Base-by-base conservation (phyloP, 202 grass and related monocot genomes). In the Setaria italica region DNA sequence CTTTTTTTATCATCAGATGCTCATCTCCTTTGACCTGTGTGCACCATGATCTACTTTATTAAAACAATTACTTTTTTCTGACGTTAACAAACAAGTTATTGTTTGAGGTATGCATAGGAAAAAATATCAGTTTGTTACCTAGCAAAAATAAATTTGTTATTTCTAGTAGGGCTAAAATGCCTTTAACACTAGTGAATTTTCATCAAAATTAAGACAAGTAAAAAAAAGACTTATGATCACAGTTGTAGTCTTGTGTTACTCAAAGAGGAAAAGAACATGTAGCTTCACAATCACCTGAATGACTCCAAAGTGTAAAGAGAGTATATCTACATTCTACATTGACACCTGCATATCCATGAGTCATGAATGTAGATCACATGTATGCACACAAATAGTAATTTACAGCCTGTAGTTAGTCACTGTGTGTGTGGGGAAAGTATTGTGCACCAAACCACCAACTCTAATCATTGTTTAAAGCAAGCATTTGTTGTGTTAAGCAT, bases 401-500 rank as follows among this genome's bases (percentile, higher is more conserved):
- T 60, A 74, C 75, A 83, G 51, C n/a, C 74, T 82, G 48, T 86
- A 82, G 59, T 45, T 45, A 74, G 74, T 64, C 51, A 76, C 35
- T 46, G 19, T 76, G 70, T 5, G 39, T 41, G 39, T 41, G 64
- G 49, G 72, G 56, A 80, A 58, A 50, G 71, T 77, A 87, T 58
- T 42, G 89, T 43, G 57, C 13, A 45, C 76, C 85, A 54, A 85
- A 91, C 89, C 77, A 91, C 77, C 57, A 60, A n/a, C 62, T 53
- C 77, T 82, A 85, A 91, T 85, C 56, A 88, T 91, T 78, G 55
- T 67, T 55, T 67, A 67, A 66, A 77, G 21, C 55, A 67, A 50
- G 1, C 11, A 71, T 82, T 82, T 67, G 50, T 88, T 73, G 72
- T 88, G 70, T 82, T 88, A 88, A 85, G 71, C 57, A 78, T 85